A percentile compares a stretch with the other conserved stretches of the same genome.
Conservation (phyloP, 495 filamentous ascomycete genomes). For the Daldinia childiae region DNA sequence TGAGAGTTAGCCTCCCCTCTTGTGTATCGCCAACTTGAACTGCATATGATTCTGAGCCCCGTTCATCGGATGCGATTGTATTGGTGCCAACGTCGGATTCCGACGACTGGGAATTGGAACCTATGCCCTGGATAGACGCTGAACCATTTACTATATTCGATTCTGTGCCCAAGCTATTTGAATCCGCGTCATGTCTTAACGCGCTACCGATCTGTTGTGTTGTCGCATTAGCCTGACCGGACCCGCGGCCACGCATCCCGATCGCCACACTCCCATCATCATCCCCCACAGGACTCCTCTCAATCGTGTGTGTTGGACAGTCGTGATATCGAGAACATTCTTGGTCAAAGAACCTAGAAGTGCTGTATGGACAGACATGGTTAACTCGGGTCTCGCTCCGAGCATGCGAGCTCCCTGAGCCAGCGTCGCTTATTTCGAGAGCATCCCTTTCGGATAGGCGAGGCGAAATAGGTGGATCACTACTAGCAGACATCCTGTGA, state of each 20-base stretch:
- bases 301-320: conserved; percentile 53
- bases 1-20: conserved; percentile 12
- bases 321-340: conserved; percentile 58
- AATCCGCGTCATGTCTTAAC: neutral
- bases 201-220: neutral
- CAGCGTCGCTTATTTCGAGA: conserved; percentile 23
- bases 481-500: conserved; percentile 28
- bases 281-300: conserved; percentile 27
- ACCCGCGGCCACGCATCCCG: neutral
- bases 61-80: neutral
- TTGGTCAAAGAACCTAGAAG: conserved; percentile 45
- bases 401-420: conserved; percentile 25
- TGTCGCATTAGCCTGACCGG: neutral
- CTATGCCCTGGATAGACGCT: neutral
- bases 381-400: conserved; percentile 14
- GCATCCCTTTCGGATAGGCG: neutral
- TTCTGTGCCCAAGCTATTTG: neutral
- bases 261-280: neutral
- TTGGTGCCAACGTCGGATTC: neutral
- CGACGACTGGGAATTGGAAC: neutral
- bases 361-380: conserved; percentile 48
- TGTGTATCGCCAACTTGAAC: conserved; percentile 1
- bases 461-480: neutral
- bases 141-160: neutral
- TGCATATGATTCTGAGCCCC: neutral